Evolutionary conservation across 1,284 basidiomycete species (phyloP), one percentile per base, ranked within the genome.

Genomic region (Ceratorhiza oryzae-sativae): DNA sequence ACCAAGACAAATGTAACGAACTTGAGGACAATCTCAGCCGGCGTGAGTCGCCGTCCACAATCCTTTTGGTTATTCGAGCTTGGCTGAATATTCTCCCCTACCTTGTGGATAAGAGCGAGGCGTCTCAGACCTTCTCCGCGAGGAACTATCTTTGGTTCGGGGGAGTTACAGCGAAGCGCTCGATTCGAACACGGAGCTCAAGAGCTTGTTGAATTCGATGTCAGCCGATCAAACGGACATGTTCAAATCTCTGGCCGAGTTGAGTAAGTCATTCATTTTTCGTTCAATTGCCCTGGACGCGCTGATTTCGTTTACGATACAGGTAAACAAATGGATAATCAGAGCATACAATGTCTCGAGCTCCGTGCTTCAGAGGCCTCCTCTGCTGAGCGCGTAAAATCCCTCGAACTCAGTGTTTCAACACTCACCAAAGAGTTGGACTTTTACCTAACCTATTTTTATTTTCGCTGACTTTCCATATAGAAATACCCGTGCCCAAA

Each of bases 101-200:
- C 18, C n/a, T 39, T 39, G n/a, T n/a, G n/a, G n/a, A n/a, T 13
- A 39, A 58, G 55, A 58, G 55, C 55, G 30, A 39, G 55, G 55
- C 4, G 55, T 58, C 23, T 58, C 55, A 9, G 67, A 70, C 45
- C 56, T 70, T 20, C 55, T 70, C 36, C 53, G 67, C 2, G 67
- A 70, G 9, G 55, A 70, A 45, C 30, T 70, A 6, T 32, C 53
- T 30, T 23, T 20, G 18, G 39, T 32, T 45, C 25, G 30, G 8
- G 67, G 46, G 15, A 70, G 58, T 23, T 70, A 48, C 39, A 70
- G 53, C 18, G 39, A 70, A 32, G 46, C 67, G 10, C 30, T 59
- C 34, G 55, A 58, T 5, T 55, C 25, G 20, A 55, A 70, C 27
- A 41, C 15, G 2, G 67, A 70, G n/a, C 42, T 59, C 1, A 55